Evolutionary conservation across 2,329 filamentous ascomycete species (phyloP), one percentile per base, ranked within the genome.

Genomic region (Calonectria montana): DNA sequence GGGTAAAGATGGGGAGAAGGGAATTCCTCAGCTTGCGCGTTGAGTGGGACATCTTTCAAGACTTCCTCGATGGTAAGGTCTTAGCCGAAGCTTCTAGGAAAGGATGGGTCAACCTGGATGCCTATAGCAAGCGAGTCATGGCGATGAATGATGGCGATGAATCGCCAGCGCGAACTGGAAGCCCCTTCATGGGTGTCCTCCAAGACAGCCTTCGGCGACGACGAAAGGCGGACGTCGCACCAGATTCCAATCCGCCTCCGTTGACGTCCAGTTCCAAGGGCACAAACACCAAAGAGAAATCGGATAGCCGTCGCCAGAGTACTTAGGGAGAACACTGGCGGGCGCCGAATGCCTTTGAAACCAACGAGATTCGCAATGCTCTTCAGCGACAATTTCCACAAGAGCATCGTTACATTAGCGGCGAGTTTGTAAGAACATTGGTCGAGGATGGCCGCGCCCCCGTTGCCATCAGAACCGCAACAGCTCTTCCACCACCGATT

Each of bases 21-120:
- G 76, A 75, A 25, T 82, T 82, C 55, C 45, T 82, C 12, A 66
- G 69, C 7, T 39, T 82, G 15, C 39, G 71, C 5, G 73, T 81
- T 1, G 76, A 81, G 21, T 67, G 71, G 50, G 75, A 77, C 9
- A 70, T 82, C 9, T 29, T 81, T 4, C 70, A 73, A 25, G 77
- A 81, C 6, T 69, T 53, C 12, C 41, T 77, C 27, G 78, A 80
- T 27, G 57, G 43, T 15, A 63, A 67, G 6, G 41, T 67, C 18
- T 35, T 80, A 7, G 21, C 63, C 16, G 65, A 59, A 6, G 74
- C 72, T 3, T 21, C 61, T 0, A 53, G 68, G 1, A 67, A 67
- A 13, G 74, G 73, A 0, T 79, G 76, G 74, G 29, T 79, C 23
- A 35, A 77, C 29, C 15, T 70, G 10, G 48, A 45, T 5, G 61